These are phyloP conservation scores for Candida peoriensis DNA, from an alignment of 805 yeast species.

Conservation along the genomic window DNA sequence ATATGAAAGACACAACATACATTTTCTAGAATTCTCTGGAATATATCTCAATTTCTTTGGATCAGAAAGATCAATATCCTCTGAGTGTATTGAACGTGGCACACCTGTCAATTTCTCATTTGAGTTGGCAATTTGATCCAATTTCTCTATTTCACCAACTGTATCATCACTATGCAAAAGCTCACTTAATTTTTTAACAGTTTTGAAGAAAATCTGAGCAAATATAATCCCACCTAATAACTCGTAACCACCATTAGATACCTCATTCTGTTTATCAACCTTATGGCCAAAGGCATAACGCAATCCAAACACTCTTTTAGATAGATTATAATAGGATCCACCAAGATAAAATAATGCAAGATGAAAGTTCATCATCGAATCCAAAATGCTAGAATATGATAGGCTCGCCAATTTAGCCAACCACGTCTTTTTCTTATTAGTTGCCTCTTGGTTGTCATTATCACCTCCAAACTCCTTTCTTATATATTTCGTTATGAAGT, in stretches of 20 bases:
- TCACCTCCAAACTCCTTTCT: constrained; percentile 13
- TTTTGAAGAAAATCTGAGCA: constrained; percentile 45
- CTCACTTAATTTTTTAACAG: constrained; percentile 10
- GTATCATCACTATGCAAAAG: constrained; percentile 3
- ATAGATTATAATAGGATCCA: constrained; percentile 75
- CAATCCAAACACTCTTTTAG: constrained; percentile 74
- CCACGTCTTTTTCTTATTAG: constrained; percentile 10
- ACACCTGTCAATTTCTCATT: constrained; percentile 10
- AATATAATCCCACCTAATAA: constrained; percentile 62
- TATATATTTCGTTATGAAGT: constrained; percentile 31
- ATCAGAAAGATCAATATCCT: constrained; percentile 53
- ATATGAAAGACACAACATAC: constrained; percentile 77
- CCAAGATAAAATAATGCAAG: constrained; percentile 76
- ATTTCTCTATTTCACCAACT: constrained; percentile 9
- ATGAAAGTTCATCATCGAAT: constrained; percentile 59
- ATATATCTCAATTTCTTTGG: constrained; percentile 57
- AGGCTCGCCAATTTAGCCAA: constrained; percentile 16
- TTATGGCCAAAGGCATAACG: constrained; percentile 72
- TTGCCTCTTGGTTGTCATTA: constrained; percentile 15
- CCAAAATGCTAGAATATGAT: constrained; percentile 43
- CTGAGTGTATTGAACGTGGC: constrained; percentile 3
- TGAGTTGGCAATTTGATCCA: not conserved
- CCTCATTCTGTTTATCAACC: constrained; percentile 37
- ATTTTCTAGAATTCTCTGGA: constrained; percentile 63
- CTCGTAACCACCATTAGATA: constrained; percentile 61